These are phyloP conservation scores for Xenoacremonium recifei DNA, from an alignment of 2,329 filamentous ascomycete genomes.

Conservation along the genomic window DNA sequence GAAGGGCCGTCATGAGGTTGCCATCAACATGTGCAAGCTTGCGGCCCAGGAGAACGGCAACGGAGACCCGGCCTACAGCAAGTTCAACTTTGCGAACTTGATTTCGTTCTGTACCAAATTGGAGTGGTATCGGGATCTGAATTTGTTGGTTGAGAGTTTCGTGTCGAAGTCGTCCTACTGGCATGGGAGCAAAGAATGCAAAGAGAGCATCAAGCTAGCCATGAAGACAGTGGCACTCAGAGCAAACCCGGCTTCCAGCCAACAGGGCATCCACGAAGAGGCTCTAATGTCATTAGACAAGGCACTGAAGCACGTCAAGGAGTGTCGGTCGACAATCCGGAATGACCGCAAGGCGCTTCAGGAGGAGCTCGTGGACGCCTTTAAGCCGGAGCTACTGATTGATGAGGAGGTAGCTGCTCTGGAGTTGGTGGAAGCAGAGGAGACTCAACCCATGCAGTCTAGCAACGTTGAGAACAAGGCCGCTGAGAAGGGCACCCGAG, in stretches of 20 bases:
- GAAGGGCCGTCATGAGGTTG: constrained; percentile 27
- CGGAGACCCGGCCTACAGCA: constrained; percentile 34
- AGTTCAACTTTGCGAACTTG: constrained; percentile 38
- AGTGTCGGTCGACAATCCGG: constrained; percentile 13
- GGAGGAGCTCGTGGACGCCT: constrained; percentile 16
- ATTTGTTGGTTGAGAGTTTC: constrained; percentile 30
- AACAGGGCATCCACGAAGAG: constrained; percentile 19
- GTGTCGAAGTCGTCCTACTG: constrained; percentile 32
- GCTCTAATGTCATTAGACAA: constrained; percentile 19
- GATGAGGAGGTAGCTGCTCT: too few relatives aligned
- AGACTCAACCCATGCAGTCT: too few relatives aligned
- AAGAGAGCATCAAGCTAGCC: constrained; percentile 37
- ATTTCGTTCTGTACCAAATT: constrained; percentile 33
- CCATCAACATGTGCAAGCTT: constrained; percentile 32
- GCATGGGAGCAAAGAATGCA: constrained; percentile 36
- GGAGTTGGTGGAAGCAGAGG: too few relatives aligned
- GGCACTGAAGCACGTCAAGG: constrained; percentile 23
- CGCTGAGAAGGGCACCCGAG: too few relatives aligned
- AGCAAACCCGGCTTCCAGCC: constrained; percentile 8
- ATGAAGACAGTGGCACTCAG: constrained; percentile 34
- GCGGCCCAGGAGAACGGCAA: constrained; percentile 36
- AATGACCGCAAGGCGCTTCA: constrained; percentile 16
- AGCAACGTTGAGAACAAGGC: too few relatives aligned
- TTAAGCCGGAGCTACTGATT: constrained; percentile 6
- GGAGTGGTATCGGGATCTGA: constrained; percentile 30